phyloP scores from a whole-genome alignment of 2,329 filamentous ascomycete species.

The Leptographium wingfieldii region DNA sequence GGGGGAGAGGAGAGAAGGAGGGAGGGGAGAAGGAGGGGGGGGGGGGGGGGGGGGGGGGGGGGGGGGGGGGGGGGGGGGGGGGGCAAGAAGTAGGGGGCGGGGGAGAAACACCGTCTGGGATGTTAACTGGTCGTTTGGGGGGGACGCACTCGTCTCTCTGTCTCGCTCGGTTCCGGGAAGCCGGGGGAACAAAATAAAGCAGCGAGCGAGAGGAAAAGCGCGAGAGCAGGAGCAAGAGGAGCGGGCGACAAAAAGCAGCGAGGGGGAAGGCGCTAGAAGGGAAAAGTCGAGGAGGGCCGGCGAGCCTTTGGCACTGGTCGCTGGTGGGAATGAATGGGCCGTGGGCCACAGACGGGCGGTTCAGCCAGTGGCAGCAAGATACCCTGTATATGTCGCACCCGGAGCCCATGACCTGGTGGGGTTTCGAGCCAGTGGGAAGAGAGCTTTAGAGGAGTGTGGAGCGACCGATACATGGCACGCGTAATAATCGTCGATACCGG shows the following conservation, averaged over 20 bases:
- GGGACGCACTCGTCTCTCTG: not conserved
- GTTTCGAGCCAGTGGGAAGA: not conserved
- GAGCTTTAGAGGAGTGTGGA: not conserved
- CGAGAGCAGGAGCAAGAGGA: not conserved
- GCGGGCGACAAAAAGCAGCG: not conserved
- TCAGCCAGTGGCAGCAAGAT: not conserved
- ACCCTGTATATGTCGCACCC: not conserved
- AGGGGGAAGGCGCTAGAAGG: not conserved
- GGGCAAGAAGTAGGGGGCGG: not conserved
- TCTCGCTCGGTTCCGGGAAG: not conserved
- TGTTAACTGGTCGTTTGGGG: not conserved
- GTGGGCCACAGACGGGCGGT: slow-evolving; percentile 23
- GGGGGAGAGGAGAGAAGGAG: no score
- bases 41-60: no score
- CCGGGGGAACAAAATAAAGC: not conserved
- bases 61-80: no score
- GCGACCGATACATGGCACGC: not conserved
- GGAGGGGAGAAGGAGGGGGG: no score
- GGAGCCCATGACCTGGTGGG: not conserved
- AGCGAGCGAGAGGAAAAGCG: not conserved
- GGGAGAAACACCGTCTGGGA: not conserved
- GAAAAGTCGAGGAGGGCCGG: slow-evolving; percentile 1
- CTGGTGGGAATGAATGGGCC: not conserved
- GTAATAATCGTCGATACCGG: no score
- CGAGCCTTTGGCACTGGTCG: not conserved